Evolutionary conservation across 179 eudicot genomes (phyloP), one percentile per base, ranked within the genome.

Genomic region (Nepenthes alata): DNA sequence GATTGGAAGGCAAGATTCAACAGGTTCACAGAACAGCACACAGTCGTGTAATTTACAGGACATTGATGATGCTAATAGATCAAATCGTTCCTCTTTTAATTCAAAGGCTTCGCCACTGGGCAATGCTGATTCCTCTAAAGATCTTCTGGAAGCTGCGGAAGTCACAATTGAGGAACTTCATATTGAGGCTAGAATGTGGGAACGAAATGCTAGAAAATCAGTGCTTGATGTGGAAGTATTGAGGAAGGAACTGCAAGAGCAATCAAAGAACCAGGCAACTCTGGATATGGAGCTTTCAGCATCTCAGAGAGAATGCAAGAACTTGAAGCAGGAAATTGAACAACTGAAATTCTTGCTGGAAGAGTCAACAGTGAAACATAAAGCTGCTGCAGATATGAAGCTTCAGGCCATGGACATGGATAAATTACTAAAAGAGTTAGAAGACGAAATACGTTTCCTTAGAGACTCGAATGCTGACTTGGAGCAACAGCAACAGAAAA

Each of bases 151-250:
- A 79, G 88, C 80, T 60, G 89, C 89, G 50, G 95, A 91, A 70
- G 83, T 75, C 59, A 80, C 81, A 14, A 83, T 78, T 37, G 86
- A 84, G 64, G 89, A 93, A 68, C 86, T 86, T 44, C 64, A 80
- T 47, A 80, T 77, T 15, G 96, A 85, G 70, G 85, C 88, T 55
- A 86, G 79, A 53, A 85, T 70, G 84, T 89, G 96, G 95, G 96
- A 89, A 63, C 74, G 85, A 71, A 85, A 87, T 66, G 83, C 88
- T n/a, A 80, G 84, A 68, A 89, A 82, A 61, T 70, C 82, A 63
- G 60, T 72, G 74, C 62, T 69, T 54, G 94, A 89, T 71, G 65
- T 80, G 63, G 93, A 89, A 69, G 59, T 68, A 11, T 64, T 91
- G 62, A 80, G 71, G 64, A 77, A 77, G 59, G 85, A 83, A 70